Conservation (phyloP, 192 early-diverging fungal genomes). For the Coemansia sp. region DNA sequence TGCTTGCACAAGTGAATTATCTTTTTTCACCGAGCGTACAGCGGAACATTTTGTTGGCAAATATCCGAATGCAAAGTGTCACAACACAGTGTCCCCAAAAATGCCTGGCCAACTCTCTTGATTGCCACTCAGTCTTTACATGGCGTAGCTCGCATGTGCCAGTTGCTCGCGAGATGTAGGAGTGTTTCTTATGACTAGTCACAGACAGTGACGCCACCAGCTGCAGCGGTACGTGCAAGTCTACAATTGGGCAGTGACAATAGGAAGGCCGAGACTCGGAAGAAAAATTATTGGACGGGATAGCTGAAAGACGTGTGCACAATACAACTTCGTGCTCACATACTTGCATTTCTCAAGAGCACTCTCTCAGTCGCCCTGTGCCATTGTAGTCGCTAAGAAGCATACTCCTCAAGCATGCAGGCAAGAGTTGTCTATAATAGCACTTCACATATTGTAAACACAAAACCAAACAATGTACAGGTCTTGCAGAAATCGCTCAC, state of each 20-base stretch:
- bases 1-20: neutral
- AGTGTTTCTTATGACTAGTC: neutral
- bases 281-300: neutral
- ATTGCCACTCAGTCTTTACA: neutral
- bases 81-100: neutral
- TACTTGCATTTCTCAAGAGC: neutral
- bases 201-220: conserved; percentile 3
- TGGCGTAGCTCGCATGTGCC: neutral
- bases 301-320: neutral
- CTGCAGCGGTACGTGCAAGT: neutral
- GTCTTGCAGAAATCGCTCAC: neutral
- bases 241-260: neutral
- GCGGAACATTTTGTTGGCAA: neutral
- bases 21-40: neutral
- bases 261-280: neutral
- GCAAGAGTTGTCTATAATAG: neutral
- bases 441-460: neutral
- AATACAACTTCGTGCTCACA: neutral
- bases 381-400: neutral
- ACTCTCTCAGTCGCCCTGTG: neutral
- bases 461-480: neutral
- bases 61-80: neutral
- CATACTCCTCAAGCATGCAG: neutral
- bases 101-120: neutral
- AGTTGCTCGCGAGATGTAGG: neutral